Conservation (phyloP, 176 grass and related monocot species). For the Dactylis glomerata region DNA sequence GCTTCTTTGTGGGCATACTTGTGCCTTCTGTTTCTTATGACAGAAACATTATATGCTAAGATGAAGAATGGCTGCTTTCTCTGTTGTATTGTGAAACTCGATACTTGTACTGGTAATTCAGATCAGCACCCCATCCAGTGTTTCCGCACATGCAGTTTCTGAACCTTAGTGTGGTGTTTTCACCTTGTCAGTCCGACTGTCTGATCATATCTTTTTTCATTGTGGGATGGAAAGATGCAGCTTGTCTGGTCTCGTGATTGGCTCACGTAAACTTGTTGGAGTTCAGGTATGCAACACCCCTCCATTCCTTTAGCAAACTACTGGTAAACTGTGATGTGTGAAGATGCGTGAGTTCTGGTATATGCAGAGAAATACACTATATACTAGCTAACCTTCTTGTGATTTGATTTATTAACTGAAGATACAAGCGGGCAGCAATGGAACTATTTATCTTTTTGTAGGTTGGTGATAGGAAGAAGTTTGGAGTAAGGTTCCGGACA, state of each 20-base stretch:
- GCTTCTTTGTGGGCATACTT: too few relatives aligned
- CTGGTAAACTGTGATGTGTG: not conserved
- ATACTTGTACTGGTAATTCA: too few relatives aligned
- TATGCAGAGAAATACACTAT: not conserved
- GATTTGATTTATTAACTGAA: not conserved
- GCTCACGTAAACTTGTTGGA: not conserved
- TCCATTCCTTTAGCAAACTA: not conserved
- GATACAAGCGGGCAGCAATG: not conserved
- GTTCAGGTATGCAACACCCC: not conserved
- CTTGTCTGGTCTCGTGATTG: not conserved
- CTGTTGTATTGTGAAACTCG: too few relatives aligned
- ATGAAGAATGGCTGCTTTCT: too few relatives aligned
- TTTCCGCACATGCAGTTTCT: not conserved
- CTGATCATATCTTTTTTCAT: not conserved
- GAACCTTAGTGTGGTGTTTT: not conserved
- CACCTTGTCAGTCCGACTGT: not conserved
- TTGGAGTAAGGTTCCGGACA: too few relatives aligned
- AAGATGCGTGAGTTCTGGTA: not conserved
- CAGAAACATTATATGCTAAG: too few relatives aligned
- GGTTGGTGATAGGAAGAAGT: not conserved
- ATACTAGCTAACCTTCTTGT: not conserved
- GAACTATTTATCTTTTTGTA: not conserved
- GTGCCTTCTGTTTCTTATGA: too few relatives aligned
- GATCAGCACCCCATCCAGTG: too few relatives aligned
- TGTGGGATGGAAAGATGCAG: not conserved